Evolutionary conservation across 768 basidiomycete genomes (phyloP), one percentile per base, ranked within the genome.

Genomic region (Mrakia frigida): DNA sequence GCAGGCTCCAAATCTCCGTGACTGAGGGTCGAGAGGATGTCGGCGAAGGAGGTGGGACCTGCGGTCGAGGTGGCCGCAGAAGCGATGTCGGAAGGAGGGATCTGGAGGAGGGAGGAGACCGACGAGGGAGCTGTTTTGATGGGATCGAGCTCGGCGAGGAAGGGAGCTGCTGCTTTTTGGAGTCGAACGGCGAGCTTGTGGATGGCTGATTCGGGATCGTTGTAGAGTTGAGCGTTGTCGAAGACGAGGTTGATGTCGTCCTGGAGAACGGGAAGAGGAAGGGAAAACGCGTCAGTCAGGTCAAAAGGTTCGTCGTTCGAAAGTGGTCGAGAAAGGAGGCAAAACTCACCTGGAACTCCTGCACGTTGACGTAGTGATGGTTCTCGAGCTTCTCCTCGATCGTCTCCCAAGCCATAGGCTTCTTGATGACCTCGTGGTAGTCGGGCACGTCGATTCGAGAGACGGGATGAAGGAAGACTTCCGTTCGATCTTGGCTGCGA

Each of bases 131-230:
- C 31, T n/a, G 59, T 50, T 61, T 77, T 70, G 41, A 35, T 21
- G 60, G 18, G 52, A 14, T 81, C 78, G 10, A 86, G 80, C 11
- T 82, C 80, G 14, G 74, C 81, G n/a, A 85, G 82, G 18, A 90
- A 84, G 0, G 87, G 83, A 28, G 82, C 81, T 50, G 85, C 81
- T 52, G 81, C 81, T 3, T 82, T 84, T 80, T 88, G 87, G 77
- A 97, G 88, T 56, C 88, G 85, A 23, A 86, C 82, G 0, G 96
- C 94, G 7, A 87, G 84, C 80, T 88, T 90, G 84, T 92, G 88
- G 81, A 89, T 89, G 0, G 86, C 79, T 0, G 91, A 89, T n/a
- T 89, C 90, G 0, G 88, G 84, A 78, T 50, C 56, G 56, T 78
- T 78, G 43, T 60, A 78, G 52, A 35, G 35, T 41, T 60, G 59